Conservation (phyloP, 805 yeast genomes). For the Candida pseudoglaebosa region DNA sequence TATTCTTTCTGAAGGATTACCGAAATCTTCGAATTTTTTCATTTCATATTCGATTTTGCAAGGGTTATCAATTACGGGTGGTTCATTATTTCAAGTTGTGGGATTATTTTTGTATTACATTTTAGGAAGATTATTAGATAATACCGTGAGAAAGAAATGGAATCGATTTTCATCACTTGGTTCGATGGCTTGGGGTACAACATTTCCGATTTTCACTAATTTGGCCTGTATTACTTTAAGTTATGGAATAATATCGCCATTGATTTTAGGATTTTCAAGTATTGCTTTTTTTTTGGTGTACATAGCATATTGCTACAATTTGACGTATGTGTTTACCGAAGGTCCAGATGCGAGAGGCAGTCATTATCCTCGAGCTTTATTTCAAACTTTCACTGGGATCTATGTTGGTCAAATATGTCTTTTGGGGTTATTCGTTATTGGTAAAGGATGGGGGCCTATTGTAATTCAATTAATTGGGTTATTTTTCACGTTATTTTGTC, state of each 20-base stretch:
- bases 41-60: slow-evolving; percentile 65
- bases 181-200: slow-evolving; percentile 65
- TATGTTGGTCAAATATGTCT: slow-evolving; percentile 85
- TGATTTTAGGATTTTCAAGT: slow-evolving; percentile 70
- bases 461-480: slow-evolving; percentile 67
- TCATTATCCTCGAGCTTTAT: slow-evolving; percentile 83
- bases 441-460: slow-evolving; percentile 94
- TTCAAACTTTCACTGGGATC: slow-evolving; percentile 83
- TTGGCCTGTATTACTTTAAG: slow-evolving; percentile 66
- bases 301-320: slow-evolving; percentile 74
- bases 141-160: slow-evolving; percentile 66
- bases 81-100: slow-evolving; percentile 59
- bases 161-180: slow-evolving; percentile 53
- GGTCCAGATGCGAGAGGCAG: slow-evolving; percentile 74
- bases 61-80: slow-evolving; percentile 64
- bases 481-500: slow-evolving; percentile 64
- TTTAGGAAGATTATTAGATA: slow-evolving; percentile 54
- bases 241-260: slow-evolving; percentile 74
- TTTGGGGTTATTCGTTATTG: slow-evolving; percentile 81
- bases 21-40: slow-evolving; percentile 70
- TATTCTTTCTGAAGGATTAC: slow-evolving; percentile 62
- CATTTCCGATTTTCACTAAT: slow-evolving; percentile 71
- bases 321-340: slow-evolving; percentile 65
- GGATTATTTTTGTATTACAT: slow-evolving; percentile 57
- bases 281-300: slow-evolving; percentile 69